Evolutionary conservation across 306 rosid genomes (phyloP).

Genomic region (Vigna angularis): DNA sequence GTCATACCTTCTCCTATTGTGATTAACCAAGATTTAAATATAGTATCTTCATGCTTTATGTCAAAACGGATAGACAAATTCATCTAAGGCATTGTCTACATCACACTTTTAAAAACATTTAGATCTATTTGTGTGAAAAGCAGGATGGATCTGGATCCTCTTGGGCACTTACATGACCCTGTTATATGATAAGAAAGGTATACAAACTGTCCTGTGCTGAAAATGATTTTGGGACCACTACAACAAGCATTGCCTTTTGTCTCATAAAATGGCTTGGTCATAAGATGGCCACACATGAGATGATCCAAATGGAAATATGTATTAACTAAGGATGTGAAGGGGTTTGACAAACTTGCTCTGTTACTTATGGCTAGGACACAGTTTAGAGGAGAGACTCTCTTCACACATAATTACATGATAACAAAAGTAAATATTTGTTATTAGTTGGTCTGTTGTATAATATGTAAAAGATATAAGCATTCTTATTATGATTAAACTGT

Average conservation of each 20-base stretch:
- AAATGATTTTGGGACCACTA: neutral
- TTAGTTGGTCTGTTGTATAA: slow-evolving; percentile 4
- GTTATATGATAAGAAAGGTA: neutral
- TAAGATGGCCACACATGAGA: neutral
- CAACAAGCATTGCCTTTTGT: neutral
- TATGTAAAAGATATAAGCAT: neutral
- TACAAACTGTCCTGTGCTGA: neutral
- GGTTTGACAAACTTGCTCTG: neutral
- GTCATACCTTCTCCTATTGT: neutral
- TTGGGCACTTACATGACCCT: neutral
- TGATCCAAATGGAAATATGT: slow-evolving; percentile 9
- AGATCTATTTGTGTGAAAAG: neutral
- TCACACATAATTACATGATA: neutral
- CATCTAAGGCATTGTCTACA: neutral
- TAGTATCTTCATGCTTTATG: neutral
- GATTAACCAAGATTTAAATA: neutral
- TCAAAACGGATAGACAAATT: neutral
- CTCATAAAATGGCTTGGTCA: neutral
- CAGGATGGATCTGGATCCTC: slow-evolving; percentile 18
- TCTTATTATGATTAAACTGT: neutral
- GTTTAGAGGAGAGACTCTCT: neutral
- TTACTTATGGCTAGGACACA: neutral
- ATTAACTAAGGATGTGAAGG: neutral
- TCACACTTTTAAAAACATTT: neutral
- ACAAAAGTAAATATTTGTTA: neutral